Evolutionary conservation across 2,329 filamentous ascomycete genomes (phyloP).

Genomic region (Gyromitra esculenta): DNA sequence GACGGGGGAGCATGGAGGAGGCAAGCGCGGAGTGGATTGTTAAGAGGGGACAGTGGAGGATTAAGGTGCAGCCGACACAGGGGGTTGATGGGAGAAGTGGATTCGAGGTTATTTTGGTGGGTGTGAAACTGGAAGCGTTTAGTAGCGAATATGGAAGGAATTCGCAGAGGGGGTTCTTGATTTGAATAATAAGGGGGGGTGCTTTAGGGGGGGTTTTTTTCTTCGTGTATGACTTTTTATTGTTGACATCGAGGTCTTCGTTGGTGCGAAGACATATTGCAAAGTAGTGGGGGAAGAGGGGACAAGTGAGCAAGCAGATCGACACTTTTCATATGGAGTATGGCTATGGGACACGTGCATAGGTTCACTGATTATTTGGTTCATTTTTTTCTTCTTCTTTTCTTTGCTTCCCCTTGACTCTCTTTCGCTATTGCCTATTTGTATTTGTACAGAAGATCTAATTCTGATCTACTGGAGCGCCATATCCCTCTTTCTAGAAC

Average conservation of each 20-base stretch:
- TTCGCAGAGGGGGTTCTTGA: conserved; percentile 71
- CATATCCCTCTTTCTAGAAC: neutral
- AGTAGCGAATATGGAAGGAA: conserved; percentile 75
- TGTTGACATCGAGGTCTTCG: neutral
- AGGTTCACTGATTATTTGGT: neutral
- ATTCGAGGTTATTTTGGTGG: conserved; percentile 77
- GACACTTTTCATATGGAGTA: conserved; percentile 23
- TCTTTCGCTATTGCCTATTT: neutral
- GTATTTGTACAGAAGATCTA: conserved; percentile 10
- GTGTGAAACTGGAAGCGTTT: conserved; percentile 78
- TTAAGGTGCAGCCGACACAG: conserved; percentile 67
- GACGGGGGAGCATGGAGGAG: conserved; percentile 52
- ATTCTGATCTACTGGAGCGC: neutral
- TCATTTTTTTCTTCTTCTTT: neutral
- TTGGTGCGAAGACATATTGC: neutral
- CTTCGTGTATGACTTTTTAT: neutral
- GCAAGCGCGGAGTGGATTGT: conserved; percentile 59
- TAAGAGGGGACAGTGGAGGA: conserved; percentile 61
- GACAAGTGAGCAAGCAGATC: neutral
- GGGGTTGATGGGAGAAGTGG: conserved; percentile 63
- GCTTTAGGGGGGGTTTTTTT: neutral
- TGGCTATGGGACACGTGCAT: conserved; percentile 28
- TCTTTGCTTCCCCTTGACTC: neutral
- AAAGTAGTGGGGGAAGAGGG: neutral
- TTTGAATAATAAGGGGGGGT: conserved; percentile 39